Evolutionary conservation across 352 stramenopile genomes (phyloP), one percentile per base, ranked within the genome.

Genomic region (Phytophthora citrophthora): DNA sequence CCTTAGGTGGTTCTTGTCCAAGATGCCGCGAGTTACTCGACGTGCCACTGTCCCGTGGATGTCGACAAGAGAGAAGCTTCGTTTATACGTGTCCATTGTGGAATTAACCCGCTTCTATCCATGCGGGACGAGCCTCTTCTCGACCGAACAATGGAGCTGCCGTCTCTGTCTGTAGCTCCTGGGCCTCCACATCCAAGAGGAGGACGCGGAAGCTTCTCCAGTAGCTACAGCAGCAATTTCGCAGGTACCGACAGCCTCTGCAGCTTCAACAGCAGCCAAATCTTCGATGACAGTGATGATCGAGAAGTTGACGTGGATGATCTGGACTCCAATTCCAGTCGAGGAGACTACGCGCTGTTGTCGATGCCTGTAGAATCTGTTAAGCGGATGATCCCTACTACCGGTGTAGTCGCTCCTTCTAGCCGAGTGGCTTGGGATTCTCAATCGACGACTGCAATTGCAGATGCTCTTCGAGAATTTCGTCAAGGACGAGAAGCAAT

Each of bases 111-210:
- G 12, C 11, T 31, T 64, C 36, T 13, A 44, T 50, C 39, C 16
- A 73, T 73, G 64, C 52, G 52, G 44, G 63, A 59, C 16, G 34
- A 72, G 10, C 64, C 40, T 31, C 48, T 69, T 15, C 40, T 69
- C 41, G 64, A 73, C 59, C 53, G 69, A 64, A 69, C 44, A 27
- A 57, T 68, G 52, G 64, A 73, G 47, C 47, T 73, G 41, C 60
- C 64, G 16, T 29, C 18, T 8, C n/a, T 69, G 48, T 58, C 41
- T 26, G 60, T 69, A 15, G 48, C 41, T 54, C 59, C 52, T 29
- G 50, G 64, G 0, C 64, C 47, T 1, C 46, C 59, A 26, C 64
- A 73, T 11, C 64, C 64, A 46, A 57, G 64, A 10, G 64, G 64
- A 48, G 64, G 64, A 7, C 52, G 59, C 29, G 60, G 64, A 24